Percentiles rank a stretch among this genome's conserved stretches.
phyloP scores from a whole-genome alignment of 805 yeast species.

The Starmerella sp. region DNA sequence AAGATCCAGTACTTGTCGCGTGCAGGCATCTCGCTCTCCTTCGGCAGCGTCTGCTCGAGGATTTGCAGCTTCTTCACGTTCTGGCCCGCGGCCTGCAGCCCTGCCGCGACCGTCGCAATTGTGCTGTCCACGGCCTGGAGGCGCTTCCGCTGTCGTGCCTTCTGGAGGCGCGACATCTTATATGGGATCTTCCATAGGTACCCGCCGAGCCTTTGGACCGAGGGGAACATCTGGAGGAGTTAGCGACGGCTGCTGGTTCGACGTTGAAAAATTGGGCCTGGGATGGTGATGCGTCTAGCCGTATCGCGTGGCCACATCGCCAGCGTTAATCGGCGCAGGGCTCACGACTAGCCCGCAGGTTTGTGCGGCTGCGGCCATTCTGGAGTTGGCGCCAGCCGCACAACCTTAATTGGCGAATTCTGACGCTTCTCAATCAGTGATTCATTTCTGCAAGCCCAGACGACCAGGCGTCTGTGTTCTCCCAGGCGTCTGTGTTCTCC shows the following conservation, averaged over 20 bases:
- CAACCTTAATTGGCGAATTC: too few relatives aligned
- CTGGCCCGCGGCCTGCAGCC: conserved; percentile 32
- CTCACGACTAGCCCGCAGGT: neutral
- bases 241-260: neutral
- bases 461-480: too few relatives aligned
- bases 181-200: conserved; percentile 70
- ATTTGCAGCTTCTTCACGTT: conserved; percentile 30
- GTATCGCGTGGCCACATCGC: neutral
- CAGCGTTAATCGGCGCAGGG: too few relatives aligned
- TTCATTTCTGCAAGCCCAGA: too few relatives aligned
- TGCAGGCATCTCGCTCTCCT: conserved; percentile 68
- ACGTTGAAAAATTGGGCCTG: neutral
- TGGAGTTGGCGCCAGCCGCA: too few relatives aligned
- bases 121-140: conserved; percentile 72
- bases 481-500: too few relatives aligned
- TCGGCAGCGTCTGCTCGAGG: conserved; percentile 48
- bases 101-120: conserved; percentile 50
- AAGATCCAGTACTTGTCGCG: conserved; percentile 81
- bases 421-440: too few relatives aligned
- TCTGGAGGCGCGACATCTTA: conserved; percentile 69
- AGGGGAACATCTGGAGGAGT: conserved; percentile 15
- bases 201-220: conserved; percentile 45
- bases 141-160: conserved; percentile 73
- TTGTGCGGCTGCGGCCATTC: too few relatives aligned
- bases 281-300: neutral